These are phyloP conservation scores for Lachnellula suecica DNA, from an alignment of 2,329 filamentous ascomycete species.

Conservation along the genomic window DNA sequence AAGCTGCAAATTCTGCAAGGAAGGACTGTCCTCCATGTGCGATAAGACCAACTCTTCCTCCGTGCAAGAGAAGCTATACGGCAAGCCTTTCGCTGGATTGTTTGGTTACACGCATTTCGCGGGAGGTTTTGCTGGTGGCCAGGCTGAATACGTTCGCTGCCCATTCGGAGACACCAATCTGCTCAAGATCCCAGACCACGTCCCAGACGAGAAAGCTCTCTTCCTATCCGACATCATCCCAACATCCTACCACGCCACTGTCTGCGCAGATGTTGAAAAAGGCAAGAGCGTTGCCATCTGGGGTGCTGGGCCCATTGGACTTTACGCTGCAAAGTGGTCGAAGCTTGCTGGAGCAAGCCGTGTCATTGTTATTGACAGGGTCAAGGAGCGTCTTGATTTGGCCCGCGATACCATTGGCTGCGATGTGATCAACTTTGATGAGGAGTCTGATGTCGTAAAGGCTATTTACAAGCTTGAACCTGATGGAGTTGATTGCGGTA, in stretches of 20 bases:
- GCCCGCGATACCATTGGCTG: slow-evolving; percentile 54
- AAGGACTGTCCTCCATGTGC: slow-evolving; percentile 56
- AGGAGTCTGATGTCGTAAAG: slow-evolving; percentile 51
- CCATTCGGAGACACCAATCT: slow-evolving; percentile 65
- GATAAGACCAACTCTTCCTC: slow-evolving; percentile 58
- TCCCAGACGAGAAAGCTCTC: slow-evolving; percentile 66
- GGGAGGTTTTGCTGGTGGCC: slow-evolving; percentile 65
- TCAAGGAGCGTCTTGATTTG: slow-evolving; percentile 54
- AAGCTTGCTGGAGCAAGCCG: slow-evolving; percentile 55
- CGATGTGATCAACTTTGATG: slow-evolving; percentile 56
- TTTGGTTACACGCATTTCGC: slow-evolving; percentile 61
- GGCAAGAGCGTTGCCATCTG: slow-evolving; percentile 65
- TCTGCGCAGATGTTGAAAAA: slow-evolving; percentile 62
- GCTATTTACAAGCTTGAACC: slow-evolving; percentile 59
- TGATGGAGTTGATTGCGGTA: slow-evolving; percentile 58
- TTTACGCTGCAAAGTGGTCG: slow-evolving; percentile 58
- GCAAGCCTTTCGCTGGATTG: slow-evolving; percentile 46
- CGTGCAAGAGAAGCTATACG: slow-evolving; percentile 60
- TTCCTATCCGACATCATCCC: slow-evolving; percentile 63
- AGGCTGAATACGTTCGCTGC: slow-evolving; percentile 67
- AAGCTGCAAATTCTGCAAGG: slow-evolving; percentile 52
- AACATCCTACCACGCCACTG: slow-evolving; percentile 63
- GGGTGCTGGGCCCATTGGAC: slow-evolving; percentile 64
- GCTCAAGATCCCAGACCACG: slow-evolving; percentile 60
- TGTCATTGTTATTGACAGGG: slow-evolving; percentile 63